Percentiles rank a stretch among this genome's conserved stretches.
Conservation (phyloP, 1,139 yeast genomes). For the Yamadazyma trypodendri region DNA sequence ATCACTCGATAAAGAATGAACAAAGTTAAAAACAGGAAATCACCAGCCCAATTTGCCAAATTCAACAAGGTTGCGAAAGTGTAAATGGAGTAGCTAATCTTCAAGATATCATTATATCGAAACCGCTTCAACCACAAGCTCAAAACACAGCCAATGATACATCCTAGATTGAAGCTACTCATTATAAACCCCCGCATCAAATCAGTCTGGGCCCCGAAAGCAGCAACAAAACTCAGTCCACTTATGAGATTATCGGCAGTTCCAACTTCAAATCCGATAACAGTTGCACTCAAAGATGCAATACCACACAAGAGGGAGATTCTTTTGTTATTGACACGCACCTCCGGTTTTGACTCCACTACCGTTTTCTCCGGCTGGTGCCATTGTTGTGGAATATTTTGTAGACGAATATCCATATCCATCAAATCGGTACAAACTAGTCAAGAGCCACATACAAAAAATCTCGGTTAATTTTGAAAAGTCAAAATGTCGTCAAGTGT, state of each 20-base stretch:
- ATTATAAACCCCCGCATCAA: slow-evolving; percentile 22
- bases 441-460: neutral
- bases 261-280: slow-evolving; percentile 39
- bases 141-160: slow-evolving; percentile 25
- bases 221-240: slow-evolving; percentile 11
- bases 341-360: neutral
- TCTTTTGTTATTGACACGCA: slow-evolving; percentile 2
- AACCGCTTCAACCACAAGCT: slow-evolving; percentile 7
- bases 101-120: slow-evolving; percentile 7
- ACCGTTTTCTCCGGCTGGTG: neutral
- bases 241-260: slow-evolving; percentile 26
- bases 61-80: slow-evolving; percentile 8
- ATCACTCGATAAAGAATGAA: slow-evolving; percentile 23
- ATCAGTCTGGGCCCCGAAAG: slow-evolving; percentile 6
- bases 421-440: neutral
- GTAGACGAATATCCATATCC: neutral
- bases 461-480: slow-evolving; percentile 1
- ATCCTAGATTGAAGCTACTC: slow-evolving; percentile 30
- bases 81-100: slow-evolving; percentile 11
- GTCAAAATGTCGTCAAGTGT: neutral
- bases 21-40: slow-evolving; percentile 11
- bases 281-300: slow-evolving; percentile 21
- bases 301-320: slow-evolving; percentile 7
- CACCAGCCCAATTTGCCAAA: slow-evolving; percentile 6
- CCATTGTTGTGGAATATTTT: neutral